These are phyloP conservation scores for Russula lepida DNA, from an alignment of 768 basidiomycete genomes.

Conservation along the genomic window DNA sequence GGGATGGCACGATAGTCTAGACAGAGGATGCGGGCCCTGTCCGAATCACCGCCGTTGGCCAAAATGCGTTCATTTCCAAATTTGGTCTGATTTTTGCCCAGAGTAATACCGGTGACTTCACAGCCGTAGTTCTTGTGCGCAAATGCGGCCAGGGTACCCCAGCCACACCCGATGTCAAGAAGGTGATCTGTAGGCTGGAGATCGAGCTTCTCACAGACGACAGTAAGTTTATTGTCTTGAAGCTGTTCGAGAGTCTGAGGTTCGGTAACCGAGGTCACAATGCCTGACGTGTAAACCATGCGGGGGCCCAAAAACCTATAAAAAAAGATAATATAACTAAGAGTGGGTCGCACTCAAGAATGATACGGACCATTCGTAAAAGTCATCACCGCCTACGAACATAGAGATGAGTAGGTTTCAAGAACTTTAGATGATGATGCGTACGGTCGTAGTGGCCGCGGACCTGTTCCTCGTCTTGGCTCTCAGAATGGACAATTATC, in stretches of 20 bases:
- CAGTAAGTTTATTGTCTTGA: constrained; percentile 95
- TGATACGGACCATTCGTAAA: constrained; percentile 68
- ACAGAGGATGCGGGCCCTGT: constrained; percentile 85
- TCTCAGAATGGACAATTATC: constrained; percentile 82
- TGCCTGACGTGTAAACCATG: constrained; percentile 96
- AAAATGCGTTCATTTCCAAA: constrained; percentile 88
- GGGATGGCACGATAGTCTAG: constrained; percentile 91
- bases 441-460: constrained; percentile 90
- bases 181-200: constrained; percentile 80
- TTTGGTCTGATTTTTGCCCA: constrained; percentile 81
- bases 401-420: constrained; percentile 7
- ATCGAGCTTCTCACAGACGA: constrained; percentile 92
- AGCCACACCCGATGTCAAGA: constrained; percentile 86
- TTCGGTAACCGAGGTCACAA: constrained; percentile 60
- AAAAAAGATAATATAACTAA: background rate
- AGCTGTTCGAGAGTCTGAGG: constrained; percentile 86
- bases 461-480: constrained; percentile 93
- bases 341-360: background rate
- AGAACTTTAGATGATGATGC: constrained; percentile 23
- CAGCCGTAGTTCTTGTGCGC: constrained; percentile 97
- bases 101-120: constrained; percentile 92
- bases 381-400: constrained; percentile 78
- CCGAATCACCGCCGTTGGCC: constrained; percentile 48
- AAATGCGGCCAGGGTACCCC: constrained; percentile 92
- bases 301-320: constrained; percentile 85